Evolutionary conservation across 164 flowering plant species (phyloP), one percentile per base, ranked within the genome.

Genomic region (Annona cherimola): DNA sequence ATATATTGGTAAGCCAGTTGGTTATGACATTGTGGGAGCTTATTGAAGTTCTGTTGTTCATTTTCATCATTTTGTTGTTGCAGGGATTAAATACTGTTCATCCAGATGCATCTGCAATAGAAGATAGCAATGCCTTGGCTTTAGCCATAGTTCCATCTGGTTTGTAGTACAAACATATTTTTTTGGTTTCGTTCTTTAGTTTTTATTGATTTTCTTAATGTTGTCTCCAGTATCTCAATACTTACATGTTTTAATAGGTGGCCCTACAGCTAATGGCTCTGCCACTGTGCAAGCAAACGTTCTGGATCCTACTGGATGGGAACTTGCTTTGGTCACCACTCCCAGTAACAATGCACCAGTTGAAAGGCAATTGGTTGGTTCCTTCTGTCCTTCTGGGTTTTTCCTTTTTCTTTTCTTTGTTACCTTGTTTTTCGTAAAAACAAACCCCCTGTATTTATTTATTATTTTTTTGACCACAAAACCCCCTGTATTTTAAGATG

Each of bases 291-390:
- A 81, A 79, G 74, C 84, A 59, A 89, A 80, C 65, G 91, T 80
- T 45, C 84, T 86, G 71, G 98, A 96, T 86, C 89, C 99, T 11
- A 81, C 91, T 73, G 99, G 97, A 62, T 96, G 99, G 99, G 99
- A 96, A 66, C 98, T 96, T 81, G 99, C 99, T n/a, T 83, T 96
- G 68, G 98, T 96, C 72, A 78, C 88, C 45, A 87, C 93, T 69
- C 93, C 99, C 40, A 89, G 96, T 80, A 84, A 75, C 77, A 76
- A 88, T 71, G 78, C 85, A 68, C 42, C 97, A 41, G 82, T 65
- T 68, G 97, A 93, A 35, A 86, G 97, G 77, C 93, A 90, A 83
- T 77, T 93, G 97, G 99, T 96, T 82, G 62, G 90, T 67, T 41
- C 64, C 44, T 44, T 11, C 57, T 44, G 1, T 14, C 67, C 16